Evolutionary conservation across 2,329 filamentous ascomycete species (phyloP).

Genomic region (Aspergillus hortae): DNA sequence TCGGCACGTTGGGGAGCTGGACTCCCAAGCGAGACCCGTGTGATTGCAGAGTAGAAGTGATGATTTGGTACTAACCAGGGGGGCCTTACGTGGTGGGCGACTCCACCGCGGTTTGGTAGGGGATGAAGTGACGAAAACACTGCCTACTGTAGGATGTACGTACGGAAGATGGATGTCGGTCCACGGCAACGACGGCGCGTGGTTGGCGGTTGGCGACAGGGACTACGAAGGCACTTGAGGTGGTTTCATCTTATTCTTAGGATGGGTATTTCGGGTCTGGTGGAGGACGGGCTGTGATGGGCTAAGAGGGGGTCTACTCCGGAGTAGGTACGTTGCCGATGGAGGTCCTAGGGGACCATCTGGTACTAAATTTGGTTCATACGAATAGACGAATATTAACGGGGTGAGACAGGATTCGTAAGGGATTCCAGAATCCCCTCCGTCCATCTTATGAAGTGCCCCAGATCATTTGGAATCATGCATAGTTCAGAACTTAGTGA

Average conservation of each 20-base stretch:
- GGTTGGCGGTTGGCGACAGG: conserved; percentile 1
- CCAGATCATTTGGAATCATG: too few species aligned
- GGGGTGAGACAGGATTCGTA: conserved; percentile 9
- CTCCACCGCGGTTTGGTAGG: conserved; percentile 1
- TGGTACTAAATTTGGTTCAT: too few species aligned
- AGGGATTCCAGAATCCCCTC: conserved; percentile 1
- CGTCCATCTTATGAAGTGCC: neutral
- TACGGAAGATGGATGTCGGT: neutral
- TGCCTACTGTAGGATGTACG: neutral
- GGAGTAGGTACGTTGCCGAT: too few species aligned
- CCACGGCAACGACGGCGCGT: neutral
- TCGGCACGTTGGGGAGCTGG: neutral
- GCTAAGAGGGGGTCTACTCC: too few species aligned
- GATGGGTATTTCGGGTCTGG: neutral
- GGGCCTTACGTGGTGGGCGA: neutral
- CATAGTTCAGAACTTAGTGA: too few species aligned
- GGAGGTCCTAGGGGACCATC: too few species aligned
- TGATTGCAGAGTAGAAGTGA: neutral
- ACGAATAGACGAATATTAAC: too few species aligned
- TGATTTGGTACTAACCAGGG: neutral
- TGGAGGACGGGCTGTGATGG: neutral
- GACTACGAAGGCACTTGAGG: neutral
- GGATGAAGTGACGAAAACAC: conserved; percentile 1
- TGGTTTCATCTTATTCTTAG: neutral
- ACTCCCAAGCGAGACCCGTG: too few species aligned